phyloP scores from a whole-genome alignment of 441 rosid species.

The Biscutella auriculata region DNA sequence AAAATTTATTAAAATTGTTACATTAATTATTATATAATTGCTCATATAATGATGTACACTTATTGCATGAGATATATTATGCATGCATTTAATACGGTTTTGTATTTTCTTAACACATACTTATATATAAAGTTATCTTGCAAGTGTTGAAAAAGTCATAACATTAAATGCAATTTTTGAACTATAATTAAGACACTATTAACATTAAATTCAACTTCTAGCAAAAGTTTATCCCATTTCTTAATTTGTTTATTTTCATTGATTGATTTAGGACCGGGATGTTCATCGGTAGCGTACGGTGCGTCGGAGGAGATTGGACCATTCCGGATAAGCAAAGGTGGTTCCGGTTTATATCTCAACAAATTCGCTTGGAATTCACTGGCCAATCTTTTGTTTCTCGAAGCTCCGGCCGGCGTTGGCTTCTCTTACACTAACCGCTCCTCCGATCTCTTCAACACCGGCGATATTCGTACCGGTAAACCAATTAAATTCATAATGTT shows the following conservation, averaged over 20 bases:
- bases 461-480: constrained; percentile 76
- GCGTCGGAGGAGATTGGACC: constrained; percentile 87
- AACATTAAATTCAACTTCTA: constrained; percentile 12
- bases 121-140: not conserved
- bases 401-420: constrained; percentile 96
- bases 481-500: not conserved
- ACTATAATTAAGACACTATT: not conserved
- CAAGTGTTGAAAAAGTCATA: not conserved
- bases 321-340: constrained; percentile 71
- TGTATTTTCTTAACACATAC: not conserved
- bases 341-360: constrained; percentile 66
- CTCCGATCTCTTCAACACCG: constrained; percentile 67
- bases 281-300: constrained; percentile 98
- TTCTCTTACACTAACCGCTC: constrained; percentile 84
- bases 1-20: no score
- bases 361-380: constrained; percentile 78
- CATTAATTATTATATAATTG: no score
- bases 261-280: constrained; percentile 59
- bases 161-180: constrained; percentile 19
- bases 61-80: not conserved
- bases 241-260: no score
- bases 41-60: no score
- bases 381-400: constrained; percentile 85
- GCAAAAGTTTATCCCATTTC: not conserved
- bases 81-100: constrained; percentile 14